A percentile compares a stretch with the other conserved stretches of the same genome.
Conservation (phyloP, 1,284 basidiomycete species). For the Cutaneotrichosporon sp. region DNA sequence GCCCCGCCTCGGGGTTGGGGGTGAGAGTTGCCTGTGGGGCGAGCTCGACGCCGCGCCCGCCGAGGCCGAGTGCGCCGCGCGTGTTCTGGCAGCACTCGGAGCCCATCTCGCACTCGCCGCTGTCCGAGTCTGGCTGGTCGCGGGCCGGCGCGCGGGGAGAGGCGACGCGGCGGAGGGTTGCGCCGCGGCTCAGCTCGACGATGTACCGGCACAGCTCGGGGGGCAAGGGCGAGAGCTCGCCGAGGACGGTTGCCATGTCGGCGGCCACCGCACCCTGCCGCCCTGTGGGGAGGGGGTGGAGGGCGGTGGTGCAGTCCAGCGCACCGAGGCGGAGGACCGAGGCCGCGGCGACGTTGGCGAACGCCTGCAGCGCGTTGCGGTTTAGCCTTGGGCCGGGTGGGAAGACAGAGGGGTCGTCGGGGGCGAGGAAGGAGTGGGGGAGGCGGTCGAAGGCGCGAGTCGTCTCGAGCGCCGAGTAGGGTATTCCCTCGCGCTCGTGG, state of each 20-base stretch:
- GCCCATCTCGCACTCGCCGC: neutral
- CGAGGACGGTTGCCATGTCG: neutral
- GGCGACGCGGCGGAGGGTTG: neutral
- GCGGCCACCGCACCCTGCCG: neutral
- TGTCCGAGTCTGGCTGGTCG: neutral
- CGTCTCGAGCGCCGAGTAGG: neutral
- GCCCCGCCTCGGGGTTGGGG: neutral
- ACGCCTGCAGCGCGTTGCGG: neutral
- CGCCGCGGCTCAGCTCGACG: neutral
- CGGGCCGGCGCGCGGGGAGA: neutral
- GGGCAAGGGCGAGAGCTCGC: neutral
- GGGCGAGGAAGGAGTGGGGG: neutral
- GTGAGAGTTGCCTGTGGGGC: neutral
- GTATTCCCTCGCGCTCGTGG: neutral
- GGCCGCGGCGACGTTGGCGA: constrained; percentile 1
- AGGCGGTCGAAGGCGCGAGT: neutral
- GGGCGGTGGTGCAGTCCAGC: neutral
- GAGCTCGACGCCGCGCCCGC: neutral
- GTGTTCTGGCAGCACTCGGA: neutral
- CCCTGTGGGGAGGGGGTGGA: neutral
- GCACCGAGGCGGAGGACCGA: constrained; percentile 9
- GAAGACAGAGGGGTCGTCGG: constrained; percentile 1
- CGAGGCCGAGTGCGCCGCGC: neutral
- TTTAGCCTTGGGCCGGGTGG: neutral
- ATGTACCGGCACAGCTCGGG: constrained; percentile 3